Evolutionary conservation across 2,329 filamentous ascomycete species (phyloP).

Genomic region (Sordariomycetes sp.): DNA sequence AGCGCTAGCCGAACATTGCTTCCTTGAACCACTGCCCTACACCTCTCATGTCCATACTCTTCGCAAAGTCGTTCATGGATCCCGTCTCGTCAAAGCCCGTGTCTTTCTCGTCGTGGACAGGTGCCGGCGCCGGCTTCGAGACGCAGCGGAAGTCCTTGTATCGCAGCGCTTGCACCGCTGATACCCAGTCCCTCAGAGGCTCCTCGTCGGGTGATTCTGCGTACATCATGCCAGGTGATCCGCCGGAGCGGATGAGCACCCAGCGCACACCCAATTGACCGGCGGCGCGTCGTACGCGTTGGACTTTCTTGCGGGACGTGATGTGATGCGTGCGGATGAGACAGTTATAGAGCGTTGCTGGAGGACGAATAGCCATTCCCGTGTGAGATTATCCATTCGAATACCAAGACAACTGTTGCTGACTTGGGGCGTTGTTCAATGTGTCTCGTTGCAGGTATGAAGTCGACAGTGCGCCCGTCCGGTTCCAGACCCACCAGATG

Average conservation of each 20-base stretch:
- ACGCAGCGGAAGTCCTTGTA: constrained; percentile 68
- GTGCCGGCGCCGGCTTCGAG: constrained; percentile 33
- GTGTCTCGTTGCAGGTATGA: too few relatives aligned
- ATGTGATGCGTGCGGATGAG: constrained; percentile 75
- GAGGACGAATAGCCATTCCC: too few relatives aligned
- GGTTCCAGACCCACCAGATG: too few relatives aligned
- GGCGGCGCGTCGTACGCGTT: constrained; percentile 52
- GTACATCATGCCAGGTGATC: constrained; percentile 70
- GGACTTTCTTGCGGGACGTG: constrained; percentile 65
- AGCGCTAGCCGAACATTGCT: too few relatives aligned
- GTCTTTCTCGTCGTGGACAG: constrained; percentile 2
- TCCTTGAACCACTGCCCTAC: too few relatives aligned
- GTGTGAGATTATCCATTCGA: too few relatives aligned
- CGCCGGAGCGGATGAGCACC: constrained; percentile 57
- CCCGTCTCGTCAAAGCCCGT: constrained; percentile 45
- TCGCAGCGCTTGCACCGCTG: constrained; percentile 50
- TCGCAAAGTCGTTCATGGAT: constrained; percentile 55
- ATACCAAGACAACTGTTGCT: too few relatives aligned
- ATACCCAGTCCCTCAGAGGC: constrained; percentile 54
- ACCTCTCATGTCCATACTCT: too few relatives aligned
- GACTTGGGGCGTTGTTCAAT: too few relatives aligned
- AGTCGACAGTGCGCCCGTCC: too few relatives aligned
- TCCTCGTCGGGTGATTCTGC: constrained; percentile 49
- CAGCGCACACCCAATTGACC: constrained; percentile 46
- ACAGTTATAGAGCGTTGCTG: constrained; percentile 28